phyloP scores from a whole-genome alignment of 106 monocot genomes.

The Dendrobium nobile region DNA sequence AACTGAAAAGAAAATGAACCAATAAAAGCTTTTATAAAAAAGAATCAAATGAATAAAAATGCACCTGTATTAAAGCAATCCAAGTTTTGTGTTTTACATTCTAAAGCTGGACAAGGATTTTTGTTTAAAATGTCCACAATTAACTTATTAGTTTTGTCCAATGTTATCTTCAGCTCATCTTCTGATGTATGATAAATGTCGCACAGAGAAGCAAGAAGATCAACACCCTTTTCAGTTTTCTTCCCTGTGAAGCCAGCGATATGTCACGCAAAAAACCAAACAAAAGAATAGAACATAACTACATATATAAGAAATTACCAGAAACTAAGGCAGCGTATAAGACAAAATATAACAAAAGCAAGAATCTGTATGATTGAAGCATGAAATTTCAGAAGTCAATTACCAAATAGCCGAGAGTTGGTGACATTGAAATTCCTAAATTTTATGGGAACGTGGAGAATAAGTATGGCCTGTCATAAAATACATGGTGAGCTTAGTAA shows the following conservation, averaged over 20 bases:
- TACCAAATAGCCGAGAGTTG: constrained; percentile 48
- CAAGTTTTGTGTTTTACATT: constrained; percentile 45
- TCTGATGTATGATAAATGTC: constrained; percentile 75
- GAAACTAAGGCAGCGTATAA: background rate
- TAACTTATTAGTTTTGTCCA: constrained; percentile 62
- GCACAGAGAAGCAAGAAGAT: constrained; percentile 78
- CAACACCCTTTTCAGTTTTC: constrained; percentile 70
- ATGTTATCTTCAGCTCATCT: constrained; percentile 55
- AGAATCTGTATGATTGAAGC: background rate
- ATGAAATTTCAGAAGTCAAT: background rate
- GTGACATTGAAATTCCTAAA: constrained; percentile 63
- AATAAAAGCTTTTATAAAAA: background rate
- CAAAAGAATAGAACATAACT: background rate
- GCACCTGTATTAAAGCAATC: constrained; percentile 59
- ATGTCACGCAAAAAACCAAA: background rate
- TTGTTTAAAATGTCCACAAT: constrained; percentile 78
- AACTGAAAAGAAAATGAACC: background rate
- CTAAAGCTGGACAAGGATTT: constrained; percentile 56
- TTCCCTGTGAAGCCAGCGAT: constrained; percentile 32
- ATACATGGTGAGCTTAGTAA: background rate
- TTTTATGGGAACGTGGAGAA: constrained; percentile 69
- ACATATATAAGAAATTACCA: background rate
- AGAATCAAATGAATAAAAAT: background rate
- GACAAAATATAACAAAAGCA: background rate
- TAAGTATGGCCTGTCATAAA: constrained; percentile 56